These are phyloP conservation scores for Garcia nutans DNA, from an alignment of 345 rosid species.

Conservation along the genomic window DNA sequence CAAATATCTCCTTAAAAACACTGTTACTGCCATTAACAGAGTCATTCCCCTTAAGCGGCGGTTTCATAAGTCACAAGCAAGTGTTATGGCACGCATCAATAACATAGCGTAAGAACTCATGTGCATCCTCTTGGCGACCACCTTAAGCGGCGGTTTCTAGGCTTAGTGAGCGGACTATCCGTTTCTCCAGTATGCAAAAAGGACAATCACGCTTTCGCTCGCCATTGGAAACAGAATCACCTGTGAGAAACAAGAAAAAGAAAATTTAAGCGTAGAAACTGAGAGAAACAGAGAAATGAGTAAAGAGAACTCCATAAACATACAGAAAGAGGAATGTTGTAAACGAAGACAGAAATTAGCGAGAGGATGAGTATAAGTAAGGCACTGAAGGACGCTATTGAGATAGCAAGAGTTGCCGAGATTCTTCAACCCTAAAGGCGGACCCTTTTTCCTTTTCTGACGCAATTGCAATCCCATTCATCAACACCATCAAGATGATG, in stretches of 20 bases:
- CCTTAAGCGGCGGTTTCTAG: slow-evolving; percentile 67
- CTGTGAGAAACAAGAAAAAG: slow-evolving; percentile 28
- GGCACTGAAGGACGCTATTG: slow-evolving; percentile 90
- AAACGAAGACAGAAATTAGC: slow-evolving; percentile 89
- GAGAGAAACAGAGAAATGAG: background rate
- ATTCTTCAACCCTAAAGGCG: slow-evolving; percentile 86
- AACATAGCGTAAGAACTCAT: slow-evolving; percentile 88
- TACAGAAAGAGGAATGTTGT: slow-evolving; percentile 84
- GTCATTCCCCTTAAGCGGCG: slow-evolving; percentile 45
- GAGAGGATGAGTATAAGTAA: slow-evolving; percentile 95
- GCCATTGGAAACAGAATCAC: slow-evolving; percentile 56
- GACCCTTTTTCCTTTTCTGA: slow-evolving; percentile 68
- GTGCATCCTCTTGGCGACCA: slow-evolving; percentile 96
- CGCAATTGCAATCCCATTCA: slow-evolving; percentile 56
- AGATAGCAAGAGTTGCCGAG: slow-evolving; percentile 98
- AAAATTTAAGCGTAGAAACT: background rate
- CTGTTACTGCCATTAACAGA: slow-evolving; percentile 19
- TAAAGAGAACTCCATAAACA: slow-evolving; percentile 1
- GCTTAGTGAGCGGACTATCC: slow-evolving; percentile 75
- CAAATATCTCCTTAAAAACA: slow-evolving; percentile 85
- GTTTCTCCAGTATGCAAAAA: slow-evolving; percentile 79
- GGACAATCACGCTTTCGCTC: slow-evolving; percentile 77
- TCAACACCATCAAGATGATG: slow-evolving; percentile 14
- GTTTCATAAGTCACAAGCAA: slow-evolving; percentile 76
- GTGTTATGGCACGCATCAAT: slow-evolving; percentile 95